Base-by-base conservation (phyloP, 768 basidiomycete species). In the Lepiota subincarnata region DNA sequence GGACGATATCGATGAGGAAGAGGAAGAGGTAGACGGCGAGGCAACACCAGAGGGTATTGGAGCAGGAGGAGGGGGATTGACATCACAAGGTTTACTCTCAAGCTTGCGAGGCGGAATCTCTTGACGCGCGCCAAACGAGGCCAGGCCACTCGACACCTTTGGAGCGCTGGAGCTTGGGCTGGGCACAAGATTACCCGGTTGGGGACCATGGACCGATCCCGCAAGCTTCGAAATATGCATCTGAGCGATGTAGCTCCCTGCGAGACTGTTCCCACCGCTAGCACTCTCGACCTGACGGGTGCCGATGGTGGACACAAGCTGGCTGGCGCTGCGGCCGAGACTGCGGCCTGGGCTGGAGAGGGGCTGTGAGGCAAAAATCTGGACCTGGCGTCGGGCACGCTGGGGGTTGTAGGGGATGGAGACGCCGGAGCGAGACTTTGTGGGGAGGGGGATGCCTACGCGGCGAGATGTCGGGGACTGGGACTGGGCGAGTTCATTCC, bases 331-430 rank as follows among this genome's bases (percentile, higher is more conserved):
- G 31, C 66, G 57, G n/a, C 70, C 69, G 28, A 62, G 56, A 57
- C 71, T 73, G 44, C 73, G 64, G 16, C 70, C 68, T 12, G 80
- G 80, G 61, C 85, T 89, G 4, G 83, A 69, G 20, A 92, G 66
- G 26, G 89, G 89, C 64, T 92, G 89, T 2, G 89, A 92, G 63
- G 87, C 79, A 60, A 89, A 88, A 34, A 91, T 92, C 61, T 90
- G 85, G 39, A 91, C 89, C 54, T 87, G 84, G 19, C 81, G 79
- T 57, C 80, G 77, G 11, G 79, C 54, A 45, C 74, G 63, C 55
- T 75, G 70, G 52, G 77, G 78, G 39, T 74, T 75, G 44, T 73
- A 77, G 41, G 81, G 84, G 60, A 83, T 87, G 28, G 78, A 75
- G 53, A 85, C 80, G 36, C 82, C 81, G 20, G 80, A 69, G 42